Conservation (phyloP, 2,329 filamentous ascomycete species). For the Botrytis elliptica region DNA sequence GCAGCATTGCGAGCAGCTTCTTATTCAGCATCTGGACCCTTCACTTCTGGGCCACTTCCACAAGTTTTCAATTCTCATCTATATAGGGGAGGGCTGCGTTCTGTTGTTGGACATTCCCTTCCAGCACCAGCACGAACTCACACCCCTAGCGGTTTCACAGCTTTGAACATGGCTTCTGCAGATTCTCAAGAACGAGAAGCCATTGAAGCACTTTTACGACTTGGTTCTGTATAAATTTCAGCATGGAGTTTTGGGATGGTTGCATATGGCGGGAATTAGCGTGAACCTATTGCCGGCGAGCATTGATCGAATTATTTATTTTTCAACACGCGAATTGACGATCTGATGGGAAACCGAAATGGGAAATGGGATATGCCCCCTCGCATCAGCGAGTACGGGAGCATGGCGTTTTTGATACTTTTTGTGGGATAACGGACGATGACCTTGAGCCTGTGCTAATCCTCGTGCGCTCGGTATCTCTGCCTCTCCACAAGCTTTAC, state of each 20-base stretch:
- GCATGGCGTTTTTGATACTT: constrained; percentile 33
- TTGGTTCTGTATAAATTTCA: constrained; percentile 68
- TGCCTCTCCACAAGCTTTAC: constrained; percentile 22
- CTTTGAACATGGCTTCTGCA: constrained; percentile 42
- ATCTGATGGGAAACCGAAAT: constrained; percentile 27
- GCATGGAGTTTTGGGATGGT: constrained; percentile 34
- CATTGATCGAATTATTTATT: constrained; percentile 36
- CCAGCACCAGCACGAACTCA: constrained; percentile 44
- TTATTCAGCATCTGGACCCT: constrained; percentile 57
- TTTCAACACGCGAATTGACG: constrained; percentile 34
- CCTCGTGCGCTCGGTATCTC: constrained; percentile 38
- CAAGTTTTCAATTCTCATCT: constrained; percentile 45
- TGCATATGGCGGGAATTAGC: constrained; percentile 33
- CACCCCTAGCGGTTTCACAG: constrained; percentile 49
- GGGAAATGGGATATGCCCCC: constrained; percentile 27
- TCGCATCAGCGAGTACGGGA: constrained; percentile 28
- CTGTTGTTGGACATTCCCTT: constrained; percentile 33
- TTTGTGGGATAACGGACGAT: constrained; percentile 23
- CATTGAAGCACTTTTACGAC: constrained; percentile 74
- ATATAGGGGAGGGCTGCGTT: constrained; percentile 43
- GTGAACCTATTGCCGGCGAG: constrained; percentile 39
- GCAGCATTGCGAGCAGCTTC: constrained; percentile 73
- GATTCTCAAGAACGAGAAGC: constrained; percentile 78
- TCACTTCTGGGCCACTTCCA: constrained; percentile 41
- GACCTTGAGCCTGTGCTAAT: constrained; percentile 38